A percentile compares a stretch with the other conserved stretches of the same genome.
These are phyloP conservation scores for Alternaria sp. DNA, from an alignment of 2,329 filamentous ascomycete species.

Conservation along the genomic window DNA sequence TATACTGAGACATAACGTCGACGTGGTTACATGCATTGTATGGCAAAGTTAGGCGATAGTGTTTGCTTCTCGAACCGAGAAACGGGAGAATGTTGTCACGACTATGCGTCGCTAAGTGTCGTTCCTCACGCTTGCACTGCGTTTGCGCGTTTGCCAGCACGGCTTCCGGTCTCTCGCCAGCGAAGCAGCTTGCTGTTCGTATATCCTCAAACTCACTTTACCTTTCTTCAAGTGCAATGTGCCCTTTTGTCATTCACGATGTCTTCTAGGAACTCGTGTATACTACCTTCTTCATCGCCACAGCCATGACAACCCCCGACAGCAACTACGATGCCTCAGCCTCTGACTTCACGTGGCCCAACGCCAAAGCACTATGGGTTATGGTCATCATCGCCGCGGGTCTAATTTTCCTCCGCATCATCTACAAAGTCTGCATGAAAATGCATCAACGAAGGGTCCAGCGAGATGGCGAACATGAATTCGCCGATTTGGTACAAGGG, in stretches of 20 bases:
- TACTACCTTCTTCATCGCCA: not conserved
- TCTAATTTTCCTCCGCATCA: not conserved
- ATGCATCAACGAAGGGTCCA: not conserved
- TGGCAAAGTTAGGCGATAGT: not conserved
- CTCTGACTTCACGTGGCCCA: constrained; percentile 1
- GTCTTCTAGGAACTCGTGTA: not conserved
- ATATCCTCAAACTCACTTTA: not conserved
- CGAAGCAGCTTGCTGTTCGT: not conserved
- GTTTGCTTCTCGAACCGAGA: not conserved
- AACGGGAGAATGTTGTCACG: not conserved
- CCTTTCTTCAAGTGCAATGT: not conserved
- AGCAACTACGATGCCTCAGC: not conserved
- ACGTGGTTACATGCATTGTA: not conserved
- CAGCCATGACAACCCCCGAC: not conserved
- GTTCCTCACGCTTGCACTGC: not conserved
- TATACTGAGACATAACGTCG: rapidly evolving
- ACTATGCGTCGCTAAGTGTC: not conserved
- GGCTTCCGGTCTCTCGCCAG: not conserved
- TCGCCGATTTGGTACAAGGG: not conserved
- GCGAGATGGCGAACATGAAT: not conserved
- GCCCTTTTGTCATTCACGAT: not conserved
- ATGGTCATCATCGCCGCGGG: not conserved
- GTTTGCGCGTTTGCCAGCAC: not conserved
- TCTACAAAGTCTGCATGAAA: not conserved
- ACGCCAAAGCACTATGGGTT: not conserved